phyloP scores from a whole-genome alignment of 306 rosid genomes.

The Macrotyloma uniflorum region DNA sequence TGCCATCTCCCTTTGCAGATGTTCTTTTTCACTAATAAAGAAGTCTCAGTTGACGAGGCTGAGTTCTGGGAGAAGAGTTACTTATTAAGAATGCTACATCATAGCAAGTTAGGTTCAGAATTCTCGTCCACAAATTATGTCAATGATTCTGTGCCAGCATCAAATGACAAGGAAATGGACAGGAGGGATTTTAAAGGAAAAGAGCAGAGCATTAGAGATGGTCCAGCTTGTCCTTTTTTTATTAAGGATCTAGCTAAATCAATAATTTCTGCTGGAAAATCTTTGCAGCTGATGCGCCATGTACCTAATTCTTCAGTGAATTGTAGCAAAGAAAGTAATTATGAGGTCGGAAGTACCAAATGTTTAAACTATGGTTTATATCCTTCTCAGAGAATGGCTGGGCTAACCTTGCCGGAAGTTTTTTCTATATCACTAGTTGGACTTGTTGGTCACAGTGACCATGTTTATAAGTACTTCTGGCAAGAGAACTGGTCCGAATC shows the following conservation, averaged over 20 bases:
- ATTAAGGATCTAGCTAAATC: slow-evolving; percentile 80
- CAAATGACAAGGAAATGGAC: slow-evolving; percentile 53
- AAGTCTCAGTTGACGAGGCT: slow-evolving; percentile 72
- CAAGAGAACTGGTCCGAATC: slow-evolving; percentile 53
- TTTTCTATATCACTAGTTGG: slow-evolving; percentile 85
- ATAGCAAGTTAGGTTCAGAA: slow-evolving; percentile 49
- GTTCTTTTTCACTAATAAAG: slow-evolving; percentile 79
- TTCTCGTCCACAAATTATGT: slow-evolving; percentile 36
- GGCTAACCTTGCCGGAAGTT: slow-evolving; percentile 78
- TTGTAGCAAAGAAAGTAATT: slow-evolving; percentile 57
- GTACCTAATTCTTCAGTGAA: slow-evolving; percentile 50
- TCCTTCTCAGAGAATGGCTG: slow-evolving; percentile 59
- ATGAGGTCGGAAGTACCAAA: slow-evolving; percentile 50
- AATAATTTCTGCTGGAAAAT: slow-evolving; percentile 90
- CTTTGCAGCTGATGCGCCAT: slow-evolving; percentile 88
- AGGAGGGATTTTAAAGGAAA: slow-evolving; percentile 69
- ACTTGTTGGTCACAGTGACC: slow-evolving; percentile 87
- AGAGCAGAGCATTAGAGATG: slow-evolving; percentile 48
- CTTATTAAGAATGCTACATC: slow-evolving; percentile 59
- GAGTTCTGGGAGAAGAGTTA: slow-evolving; percentile 99
- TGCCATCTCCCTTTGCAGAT: slow-evolving; percentile 55
- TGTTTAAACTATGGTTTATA: slow-evolving; percentile 42
- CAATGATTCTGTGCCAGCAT: slow-evolving; percentile 37
- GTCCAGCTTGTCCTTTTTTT: slow-evolving; percentile 76
- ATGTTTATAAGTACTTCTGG: slow-evolving; percentile 63